Percentiles rank a stretch among this genome's conserved stretches.
phyloP scores from a whole-genome alignment of 805 yeast species.

The Ogataea trehalophila region DNA sequence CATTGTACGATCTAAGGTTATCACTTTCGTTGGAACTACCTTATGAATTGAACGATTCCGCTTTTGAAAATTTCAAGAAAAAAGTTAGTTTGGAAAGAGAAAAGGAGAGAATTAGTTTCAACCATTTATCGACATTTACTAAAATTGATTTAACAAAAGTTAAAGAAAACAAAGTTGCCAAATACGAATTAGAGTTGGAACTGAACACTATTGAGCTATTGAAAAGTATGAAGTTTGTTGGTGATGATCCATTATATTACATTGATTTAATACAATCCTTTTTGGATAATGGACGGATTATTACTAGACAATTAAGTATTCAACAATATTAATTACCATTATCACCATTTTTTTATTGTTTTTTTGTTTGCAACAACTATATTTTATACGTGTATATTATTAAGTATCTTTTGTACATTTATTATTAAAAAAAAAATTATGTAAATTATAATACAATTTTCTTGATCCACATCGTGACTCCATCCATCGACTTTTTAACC shows the following conservation, averaged over 20 bases:
- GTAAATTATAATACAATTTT: no score
- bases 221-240: constrained; percentile 26
- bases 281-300: constrained; percentile 38
- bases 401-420: no score
- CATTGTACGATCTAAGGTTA: constrained; percentile 70
- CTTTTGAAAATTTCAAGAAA: constrained; percentile 50
- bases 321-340: constrained; percentile 9
- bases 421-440: no score
- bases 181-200: constrained; percentile 33
- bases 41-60: constrained; percentile 44
- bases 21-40: constrained; percentile 79
- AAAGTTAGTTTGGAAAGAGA: constrained; percentile 50
- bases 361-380: no score
- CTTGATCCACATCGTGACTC: no score
- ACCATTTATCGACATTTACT: constrained; percentile 71
- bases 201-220: constrained; percentile 29
- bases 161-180: constrained; percentile 25
- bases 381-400: no score
- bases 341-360: no score
- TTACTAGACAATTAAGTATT: constrained; percentile 29
- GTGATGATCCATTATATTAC: constrained; percentile 36
- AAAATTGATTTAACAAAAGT: constrained; percentile 71
- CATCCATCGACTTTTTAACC: no score
- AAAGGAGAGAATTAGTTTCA: constrained; percentile 68
- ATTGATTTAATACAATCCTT: constrained; percentile 43